A percentile compares a stretch with the other conserved stretches of the same genome.
phyloP scores from a whole-genome alignment of 1,139 yeast species.

The Pichia sp. region DNA sequence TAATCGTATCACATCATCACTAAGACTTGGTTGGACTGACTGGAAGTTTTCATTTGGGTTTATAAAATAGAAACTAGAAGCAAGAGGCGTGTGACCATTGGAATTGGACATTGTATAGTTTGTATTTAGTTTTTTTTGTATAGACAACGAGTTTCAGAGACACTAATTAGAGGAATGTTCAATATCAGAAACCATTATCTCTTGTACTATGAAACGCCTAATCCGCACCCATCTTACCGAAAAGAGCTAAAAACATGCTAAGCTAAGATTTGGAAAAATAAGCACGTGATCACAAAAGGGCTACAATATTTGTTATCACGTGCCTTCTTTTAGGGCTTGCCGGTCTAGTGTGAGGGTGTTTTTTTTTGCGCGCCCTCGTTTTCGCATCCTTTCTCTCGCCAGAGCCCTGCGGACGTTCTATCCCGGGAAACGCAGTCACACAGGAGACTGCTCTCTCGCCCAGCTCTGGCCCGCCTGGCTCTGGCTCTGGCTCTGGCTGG shows the following conservation, averaged over 20 bases:
- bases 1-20: conserved; percentile 59
- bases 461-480: not conserved
- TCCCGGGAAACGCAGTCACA: conserved; percentile 2
- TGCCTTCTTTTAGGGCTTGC: not conserved
- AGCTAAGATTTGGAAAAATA: no score
- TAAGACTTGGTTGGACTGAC: conserved; percentile 59
- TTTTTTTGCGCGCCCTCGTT: no score
- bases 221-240: no score
- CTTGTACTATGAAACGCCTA: no score
- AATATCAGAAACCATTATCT: no score
- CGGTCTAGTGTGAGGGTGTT: not conserved
- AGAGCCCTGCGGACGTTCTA: no score
- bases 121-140: not conserved
- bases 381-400: no score
- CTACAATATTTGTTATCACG: not conserved
- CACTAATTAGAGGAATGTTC: no score
- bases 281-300: no score
- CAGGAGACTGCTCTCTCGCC: not conserved
- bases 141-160: no score
- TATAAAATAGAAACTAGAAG: conserved; percentile 36
- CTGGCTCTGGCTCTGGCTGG: not conserved
- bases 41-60: conserved; percentile 38
- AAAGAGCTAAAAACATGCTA: no score
- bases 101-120: not conserved
- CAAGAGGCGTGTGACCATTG: not conserved